Evolutionary conservation across 208 protist genomes (phyloP), one percentile per base, ranked within the genome.

Genomic region (Porcisia hertigi): DNA sequence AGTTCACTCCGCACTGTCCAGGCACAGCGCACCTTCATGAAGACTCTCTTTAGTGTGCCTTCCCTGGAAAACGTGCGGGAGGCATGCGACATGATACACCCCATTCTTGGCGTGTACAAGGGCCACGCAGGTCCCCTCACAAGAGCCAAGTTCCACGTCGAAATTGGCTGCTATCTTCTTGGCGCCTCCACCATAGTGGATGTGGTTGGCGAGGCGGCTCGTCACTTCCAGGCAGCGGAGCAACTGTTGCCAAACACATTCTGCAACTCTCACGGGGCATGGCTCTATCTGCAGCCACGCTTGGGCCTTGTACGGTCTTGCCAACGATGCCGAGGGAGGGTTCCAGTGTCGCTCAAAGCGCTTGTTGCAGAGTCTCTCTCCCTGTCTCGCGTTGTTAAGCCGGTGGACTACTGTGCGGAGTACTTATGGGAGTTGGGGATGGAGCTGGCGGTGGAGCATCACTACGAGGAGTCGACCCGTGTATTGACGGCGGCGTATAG

Each of bases 341-440:
- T 52, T 20, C 57, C 71, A 16, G 79, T 83, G 7, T 79, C 78
- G 2, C 74, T 88, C 34, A 77, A 83, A 58, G 76, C 82, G 25
- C 58, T 91, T 47, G 78, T 84, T 12, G 65, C 54, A n/a, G 86
- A 90, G 58, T 86, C 90, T n/a, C 65, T 87, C 23, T 80, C 84
- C 73, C 76, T 94, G 34, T 80, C 87, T 14, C 80, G 79, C 8
- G 63, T 84, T 14, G 75, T 89, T 4, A 64, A 80, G 9, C 87
- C 90, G 39, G 64, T 76, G 3, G 90, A 90, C 74, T 88, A 84
- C 81, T 88, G 89, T 76, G 87, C 86, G 36, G 86, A 90, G 78
- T 94, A 91, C 77, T 71, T 94, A 41, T 94, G 90, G 87, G 87
- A 90, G 76, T 81, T 94, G 45, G 90, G 90, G 6, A 92, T 88